Evolutionary conservation across 768 basidiomycete genomes (phyloP), one percentile per base, ranked within the genome.

Genomic region (Lactarius hengduanensis): DNA sequence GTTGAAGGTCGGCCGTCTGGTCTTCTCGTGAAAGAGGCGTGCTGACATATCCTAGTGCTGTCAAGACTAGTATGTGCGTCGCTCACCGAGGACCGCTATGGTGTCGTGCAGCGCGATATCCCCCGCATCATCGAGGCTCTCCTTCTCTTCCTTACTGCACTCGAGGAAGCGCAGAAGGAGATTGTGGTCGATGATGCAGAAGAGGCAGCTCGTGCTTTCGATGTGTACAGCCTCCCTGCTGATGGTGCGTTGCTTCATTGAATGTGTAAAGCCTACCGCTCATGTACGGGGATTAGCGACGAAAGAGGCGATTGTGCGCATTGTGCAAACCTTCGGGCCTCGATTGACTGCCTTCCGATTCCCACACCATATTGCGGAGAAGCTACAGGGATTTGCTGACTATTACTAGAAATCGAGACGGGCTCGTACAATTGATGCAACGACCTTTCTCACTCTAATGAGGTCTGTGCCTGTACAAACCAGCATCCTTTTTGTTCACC

Each of bases 91-190:
- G 93, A 96, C 77, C 81, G 82, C 22, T 94, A 88, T 72, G 93
- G 93, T 26, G 84, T 88, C 40, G 91, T 94, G 15, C 94, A 95
- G 74, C 81, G 90, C 13, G 94, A 95, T 73, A 91, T 93, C 22
- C 89, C 92, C 0, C 86, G 85, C 66, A 86, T 93, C 34, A 74
- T 96, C 3, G 93, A 96, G 74, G 89, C 89, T 0, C 78, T 94
- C 69, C 73, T 90, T 15, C 82, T 82, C 0, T 90, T 88, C 78
- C 80, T 92, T 22, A 73, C 75, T 1, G 89, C 85, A 1, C 75
- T 93, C 22, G 92, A 94, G 70, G 81, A 82, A 36, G 88, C 88
- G 65, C 83, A 86, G 63, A 73, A 71, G 1, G 85, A 88, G 71
- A 74, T 92, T 34, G 77, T 77, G 59, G 73, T 72, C 65, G 73